Evolutionary conservation across 345 rosid species (phyloP), one percentile per base, ranked within the genome.

Genomic region (Murraya koenigii): DNA sequence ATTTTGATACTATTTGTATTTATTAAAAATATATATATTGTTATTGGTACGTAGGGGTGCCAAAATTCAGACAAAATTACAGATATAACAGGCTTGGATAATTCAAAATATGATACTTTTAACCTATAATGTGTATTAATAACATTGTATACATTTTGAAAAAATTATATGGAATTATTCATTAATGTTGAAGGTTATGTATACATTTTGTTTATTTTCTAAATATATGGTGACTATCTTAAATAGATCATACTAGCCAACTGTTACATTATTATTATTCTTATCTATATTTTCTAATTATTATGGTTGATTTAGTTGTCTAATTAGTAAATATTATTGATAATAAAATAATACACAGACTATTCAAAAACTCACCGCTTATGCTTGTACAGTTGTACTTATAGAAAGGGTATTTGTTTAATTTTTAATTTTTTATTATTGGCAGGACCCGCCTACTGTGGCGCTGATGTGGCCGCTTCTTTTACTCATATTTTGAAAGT

Each of bases 381-480:
- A 25, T 1, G 32, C 35, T n/a, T n/a, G n/a, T n/a, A n/a, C n/a
- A n/a, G n/a, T 0, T 3, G 49, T 41, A 41, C 15, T 0, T 41
- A 2, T 28, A 1, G 14, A 0, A 13, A 61, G 19, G 33, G 3
- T 61, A 0, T 32, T 63, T 3, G 14, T 15, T 25, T 62, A n/a
- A n/a, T 28, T 61, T 62, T 11, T 30, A 52, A 17, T 5, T 52
- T 54, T 54, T 54, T 6, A 6, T 30, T 5, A 0, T 32, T 33
- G 1, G 68, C 33, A 64, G 68, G 68, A 32, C 68, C 68, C 41
- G 19, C 68, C 1, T 5, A 6, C 32, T 30, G 14, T 32, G 3
- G 4, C 1, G 71, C 44, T 64, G 41, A 64, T 2, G 78, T 75
- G 78, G 71, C 78, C 17, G 15, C 10, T 33, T 10, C 71, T 64